Conservation (phyloP, 2,329 filamentous ascomycete species). For the Neodidymelliopsis sp. region DNA sequence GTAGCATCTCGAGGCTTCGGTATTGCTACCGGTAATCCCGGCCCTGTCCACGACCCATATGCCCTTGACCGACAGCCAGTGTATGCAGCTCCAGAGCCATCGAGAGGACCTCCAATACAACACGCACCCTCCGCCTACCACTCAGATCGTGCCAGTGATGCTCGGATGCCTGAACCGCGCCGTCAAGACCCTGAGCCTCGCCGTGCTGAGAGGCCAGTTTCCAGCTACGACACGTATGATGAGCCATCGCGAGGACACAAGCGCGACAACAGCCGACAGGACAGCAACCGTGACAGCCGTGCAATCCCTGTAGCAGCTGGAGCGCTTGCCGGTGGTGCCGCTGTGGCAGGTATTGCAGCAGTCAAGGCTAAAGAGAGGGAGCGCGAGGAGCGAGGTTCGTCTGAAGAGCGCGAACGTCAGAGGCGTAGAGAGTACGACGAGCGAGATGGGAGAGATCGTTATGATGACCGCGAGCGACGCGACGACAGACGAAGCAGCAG, state of each 20-base stretch:
- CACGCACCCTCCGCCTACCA: constrained; percentile 22
- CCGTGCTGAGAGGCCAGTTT: constrained; percentile 10
- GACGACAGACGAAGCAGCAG: constrained; percentile 39
- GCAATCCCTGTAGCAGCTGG: constrained; percentile 38
- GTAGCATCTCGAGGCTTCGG: constrained; percentile 58
- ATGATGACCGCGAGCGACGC: constrained; percentile 31
- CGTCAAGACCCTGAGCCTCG: constrained; percentile 39
- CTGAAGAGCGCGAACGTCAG: constrained; percentile 36
- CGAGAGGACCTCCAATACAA: constrained; percentile 20
- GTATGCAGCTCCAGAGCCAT: constrained; percentile 29
- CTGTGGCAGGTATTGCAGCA: constrained; percentile 31
- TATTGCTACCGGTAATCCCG: constrained; percentile 42
- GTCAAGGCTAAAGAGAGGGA: constrained; percentile 44
- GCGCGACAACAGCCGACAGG: constrained; percentile 34
- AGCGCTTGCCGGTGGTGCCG: constrained; percentile 39
- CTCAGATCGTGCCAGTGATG: constrained; percentile 32
- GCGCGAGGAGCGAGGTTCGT: constrained; percentile 21
- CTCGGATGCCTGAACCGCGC: constrained; percentile 41
- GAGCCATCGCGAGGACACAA: constrained; percentile 38
- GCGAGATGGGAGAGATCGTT: constrained; percentile 47
- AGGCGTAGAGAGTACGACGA: constrained; percentile 36
- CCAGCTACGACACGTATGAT: constrained; percentile 34
- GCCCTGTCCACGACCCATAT: constrained; percentile 42
- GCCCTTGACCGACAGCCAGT: constrained; percentile 48
- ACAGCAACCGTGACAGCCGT: constrained; percentile 28